Conservation (phyloP, 306 rosid species). For the Castanea mollissima region DNA sequence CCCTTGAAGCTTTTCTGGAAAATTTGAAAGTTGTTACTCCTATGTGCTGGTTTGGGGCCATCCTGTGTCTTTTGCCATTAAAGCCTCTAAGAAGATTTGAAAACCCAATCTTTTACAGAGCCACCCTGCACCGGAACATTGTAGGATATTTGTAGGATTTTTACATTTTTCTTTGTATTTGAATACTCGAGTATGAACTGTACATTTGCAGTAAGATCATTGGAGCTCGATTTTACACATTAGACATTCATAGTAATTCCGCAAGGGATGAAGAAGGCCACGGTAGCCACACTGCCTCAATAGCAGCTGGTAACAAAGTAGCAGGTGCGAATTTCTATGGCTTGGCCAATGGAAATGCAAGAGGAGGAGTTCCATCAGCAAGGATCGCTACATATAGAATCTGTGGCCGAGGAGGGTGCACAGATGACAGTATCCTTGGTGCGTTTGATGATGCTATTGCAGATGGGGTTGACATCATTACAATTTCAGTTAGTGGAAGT, state of each 20-base stretch:
- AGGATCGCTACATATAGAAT: constrained; percentile 21
- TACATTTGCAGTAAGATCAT: constrained; percentile 22
- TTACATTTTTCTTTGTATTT: too few species aligned
- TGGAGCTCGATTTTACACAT: constrained; percentile 11
- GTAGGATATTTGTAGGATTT: too few species aligned
- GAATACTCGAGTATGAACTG: not conserved
- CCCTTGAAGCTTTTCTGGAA: too few species aligned
- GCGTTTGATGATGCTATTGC: constrained; percentile 51
- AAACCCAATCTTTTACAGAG: too few species aligned
- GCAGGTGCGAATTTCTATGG: not conserved
- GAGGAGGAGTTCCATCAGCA: constrained; percentile 29
- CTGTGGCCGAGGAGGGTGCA: not conserved
- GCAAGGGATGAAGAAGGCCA: constrained; percentile 22
- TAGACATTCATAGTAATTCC: not conserved
- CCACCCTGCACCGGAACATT: too few species aligned
- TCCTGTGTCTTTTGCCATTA: too few species aligned
- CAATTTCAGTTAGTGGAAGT: not conserved
- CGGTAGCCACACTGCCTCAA: constrained; percentile 30
- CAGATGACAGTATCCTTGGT: constrained; percentile 8
- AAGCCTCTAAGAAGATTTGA: too few species aligned
- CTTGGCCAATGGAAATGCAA: constrained; percentile 14
- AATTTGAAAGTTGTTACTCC: too few species aligned
- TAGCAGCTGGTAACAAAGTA: constrained; percentile 22
- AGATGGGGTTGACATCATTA: constrained; percentile 39
- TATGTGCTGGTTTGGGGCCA: too few species aligned